Evolutionary conservation across 2,329 filamentous ascomycete genomes (phyloP), one percentile per base, ranked within the genome.

Genomic region (Alternaria panax): DNA sequence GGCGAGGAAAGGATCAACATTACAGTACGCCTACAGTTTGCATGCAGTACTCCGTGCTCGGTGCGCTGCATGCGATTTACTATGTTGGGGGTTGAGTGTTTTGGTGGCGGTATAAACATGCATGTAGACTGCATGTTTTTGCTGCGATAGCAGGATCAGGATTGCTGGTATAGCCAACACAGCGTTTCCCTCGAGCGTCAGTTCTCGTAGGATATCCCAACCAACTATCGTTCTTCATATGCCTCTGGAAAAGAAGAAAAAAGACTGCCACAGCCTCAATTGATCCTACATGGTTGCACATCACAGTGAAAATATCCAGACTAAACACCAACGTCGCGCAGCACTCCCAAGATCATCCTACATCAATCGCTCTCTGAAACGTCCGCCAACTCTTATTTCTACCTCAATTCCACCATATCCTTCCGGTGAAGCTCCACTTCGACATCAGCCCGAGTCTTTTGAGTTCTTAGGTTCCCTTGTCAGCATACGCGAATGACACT

Each of bases 1-100:
- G 16, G 16, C 11, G 14, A 24, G 47, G 54, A 40, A 57, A 53
- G 12, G 58, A 53, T 57, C 47, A 22, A 28, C 54, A 38, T 20
- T 36, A 24, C 45, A 48, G 45, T 36, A 38, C 30, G n/a, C 14
- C 8, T 27, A 45, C 30, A 7, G 11, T 40, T 28, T 46, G 24
- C 30, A 53, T 57, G 48, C 48, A 52, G 30, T 22, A 46, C 18
- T 20, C 7, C 18, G 16, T 43, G 45, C 30, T 25, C 2, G 9
- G 18, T 34, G 6, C 25, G 18, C 25, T 48, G 30, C 25, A 48
- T 36, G 45, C 45, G 30, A n/a, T 34, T 24, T 6, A 24, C 32
- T 22, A 20, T 48, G 45, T 30, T 48, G 14, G 45, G 30, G 18
- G 28, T 11, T 11, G 32, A 34, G 14, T 20, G 16, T 24, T 36